These are phyloP conservation scores for Coprinopsis marcescibilis DNA, from an alignment of 768 basidiomycete species.

Conservation along the genomic window DNA sequence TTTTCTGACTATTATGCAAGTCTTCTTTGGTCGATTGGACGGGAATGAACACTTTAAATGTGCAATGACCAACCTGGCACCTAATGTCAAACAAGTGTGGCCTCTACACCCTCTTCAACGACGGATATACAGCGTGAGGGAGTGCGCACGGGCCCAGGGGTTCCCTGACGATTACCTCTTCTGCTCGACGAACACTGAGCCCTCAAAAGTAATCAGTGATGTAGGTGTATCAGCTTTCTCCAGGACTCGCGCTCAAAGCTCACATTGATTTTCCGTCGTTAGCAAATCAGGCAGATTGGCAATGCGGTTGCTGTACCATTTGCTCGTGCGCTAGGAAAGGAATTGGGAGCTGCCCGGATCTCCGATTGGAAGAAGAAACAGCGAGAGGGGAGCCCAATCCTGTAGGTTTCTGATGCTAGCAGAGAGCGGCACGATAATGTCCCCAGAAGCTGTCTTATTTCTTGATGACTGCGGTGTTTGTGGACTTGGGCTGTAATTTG, in stretches of 20 bases:
- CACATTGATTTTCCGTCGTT: slow-evolving; percentile 3
- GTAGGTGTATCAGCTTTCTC: slow-evolving; percentile 32
- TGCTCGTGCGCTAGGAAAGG: slow-evolving; percentile 55
- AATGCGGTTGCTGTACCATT: slow-evolving; percentile 76
- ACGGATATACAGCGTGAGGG: slow-evolving; percentile 59
- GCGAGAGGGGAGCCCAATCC: slow-evolving; percentile 39
- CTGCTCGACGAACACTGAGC: slow-evolving; percentile 35
- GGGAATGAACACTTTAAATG: slow-evolving; percentile 52
- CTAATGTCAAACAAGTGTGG: slow-evolving; percentile 42
- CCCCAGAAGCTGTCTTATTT: too few species aligned
- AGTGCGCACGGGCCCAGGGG: slow-evolving; percentile 71
- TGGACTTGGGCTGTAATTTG: too few species aligned
- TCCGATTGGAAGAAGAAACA: slow-evolving; percentile 39
- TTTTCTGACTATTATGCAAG: slow-evolving; percentile 22
- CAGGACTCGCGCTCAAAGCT: background rate
- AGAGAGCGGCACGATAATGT: too few species aligned
- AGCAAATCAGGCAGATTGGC: slow-evolving; percentile 77
- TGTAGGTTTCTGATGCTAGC: too few species aligned
- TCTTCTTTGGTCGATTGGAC: slow-evolving; percentile 52
- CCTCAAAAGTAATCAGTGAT: slow-evolving; percentile 36
- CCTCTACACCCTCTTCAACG: slow-evolving; percentile 62
- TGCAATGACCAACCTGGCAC: slow-evolving; percentile 51
- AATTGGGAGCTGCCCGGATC: slow-evolving; percentile 38
- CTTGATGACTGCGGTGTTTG: too few species aligned
- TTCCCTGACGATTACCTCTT: slow-evolving; percentile 73